Evolutionary conservation across 257 asterid species (phyloP), one percentile per base, ranked within the genome.

Genomic region (Rubia yunnanensis): DNA sequence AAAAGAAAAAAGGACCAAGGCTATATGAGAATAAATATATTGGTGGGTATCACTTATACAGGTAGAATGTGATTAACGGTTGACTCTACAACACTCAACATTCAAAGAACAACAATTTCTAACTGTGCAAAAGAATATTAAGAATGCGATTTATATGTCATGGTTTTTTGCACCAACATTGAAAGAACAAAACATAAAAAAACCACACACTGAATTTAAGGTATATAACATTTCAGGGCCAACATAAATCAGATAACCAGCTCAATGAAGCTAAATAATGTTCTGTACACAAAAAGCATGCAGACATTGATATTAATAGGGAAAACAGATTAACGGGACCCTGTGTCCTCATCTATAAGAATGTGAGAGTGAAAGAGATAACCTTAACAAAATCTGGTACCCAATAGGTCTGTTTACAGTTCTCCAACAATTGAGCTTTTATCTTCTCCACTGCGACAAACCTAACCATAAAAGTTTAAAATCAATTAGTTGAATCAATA

Each of bases 301-400:
- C n/a, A 34, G 18, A 32, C 1, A 60, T 60, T 10, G 34, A 30
- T 15, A 22, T 7, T 32, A 15, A 48, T 23, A 48, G 22, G 20
- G 6, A 30, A 49, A 20, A 64, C 20, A 7, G n/a, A 65, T 30
- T 28, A 30, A n/a, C 46, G 8, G 11, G 34, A 38, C 18, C 50
- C 28, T 11, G 18, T 17, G 11, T 17, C 5, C 15, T 20, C 36
- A 35, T 24, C 9, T 13, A 56, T 17, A 9, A 41, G 44, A 4
- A 15, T 10, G 32, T 32, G 44, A 9, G 30, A 70, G 39, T 30
- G 24, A 30, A 31, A 10, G 36, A 59, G 63, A 58, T 26, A 13
- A 80, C 84, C 84, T 90, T 94, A 71, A 94, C 99, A 75, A 88
- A 94, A 64, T 94, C 98, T 4, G 99, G 98, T 34, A 94, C 99